A percentile compares a stretch with the other conserved stretches of the same genome.
Conservation (phyloP, 192 early-diverging fungal species). For the Podila epigama region DNA sequence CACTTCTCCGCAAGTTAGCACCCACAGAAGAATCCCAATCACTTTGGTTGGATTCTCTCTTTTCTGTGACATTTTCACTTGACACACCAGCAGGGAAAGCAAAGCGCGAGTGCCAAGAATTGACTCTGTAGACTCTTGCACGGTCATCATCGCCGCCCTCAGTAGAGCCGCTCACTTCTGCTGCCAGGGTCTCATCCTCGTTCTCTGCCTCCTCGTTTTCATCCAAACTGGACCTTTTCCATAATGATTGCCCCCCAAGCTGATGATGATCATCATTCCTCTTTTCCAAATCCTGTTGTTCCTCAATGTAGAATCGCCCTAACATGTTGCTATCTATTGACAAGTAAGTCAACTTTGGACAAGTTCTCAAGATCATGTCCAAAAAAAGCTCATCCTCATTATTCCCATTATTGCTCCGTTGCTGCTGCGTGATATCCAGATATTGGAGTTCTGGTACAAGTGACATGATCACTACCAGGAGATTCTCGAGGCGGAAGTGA, state of each 20-base stretch:
- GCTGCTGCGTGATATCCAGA: slow-evolving; percentile 12
- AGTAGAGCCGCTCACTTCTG: neutral
- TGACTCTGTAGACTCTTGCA: neutral
- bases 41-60: neutral
- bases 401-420: no score
- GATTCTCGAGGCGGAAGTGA: slow-evolving; percentile 11
- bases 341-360: slow-evolving; percentile 29
- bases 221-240: no score
- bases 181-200: neutral
- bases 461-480: slow-evolving; percentile 14
- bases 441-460: slow-evolving; percentile 21
- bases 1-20: no score
- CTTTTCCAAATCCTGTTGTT: no score
- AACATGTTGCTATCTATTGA: slow-evolving; percentile 32
- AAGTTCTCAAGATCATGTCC: slow-evolving; percentile 17
- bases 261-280: no score
- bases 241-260: no score
- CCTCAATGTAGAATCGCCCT: slow-evolving; percentile 5
- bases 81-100: neutral
- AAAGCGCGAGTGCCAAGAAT: neutral
- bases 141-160: neutral
- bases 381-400: slow-evolving; percentile 25
- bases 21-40: no score
- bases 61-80: neutral
- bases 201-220: neutral